These are phyloP conservation scores for Phytophthora cajani DNA, from an alignment of 352 stramenopile species.

Conservation along the genomic window DNA sequence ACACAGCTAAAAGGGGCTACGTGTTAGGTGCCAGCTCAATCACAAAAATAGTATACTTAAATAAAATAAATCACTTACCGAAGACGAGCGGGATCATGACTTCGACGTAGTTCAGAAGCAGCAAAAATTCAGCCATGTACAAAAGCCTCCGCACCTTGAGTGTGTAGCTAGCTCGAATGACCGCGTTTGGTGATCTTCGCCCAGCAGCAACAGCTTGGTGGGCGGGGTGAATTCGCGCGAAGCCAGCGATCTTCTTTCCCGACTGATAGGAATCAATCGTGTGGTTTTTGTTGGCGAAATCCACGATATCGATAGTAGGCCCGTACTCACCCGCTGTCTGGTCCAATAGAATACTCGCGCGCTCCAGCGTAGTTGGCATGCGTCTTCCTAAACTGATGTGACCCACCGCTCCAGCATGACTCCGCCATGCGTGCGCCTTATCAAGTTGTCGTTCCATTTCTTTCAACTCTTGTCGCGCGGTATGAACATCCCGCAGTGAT, in stretches of 20 bases:
- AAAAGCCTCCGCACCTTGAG: background rate
- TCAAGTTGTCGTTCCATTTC: background rate
- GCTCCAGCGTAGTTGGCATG: background rate
- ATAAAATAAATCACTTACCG: background rate
- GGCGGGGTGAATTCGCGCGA: background rate
- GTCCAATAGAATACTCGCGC: background rate
- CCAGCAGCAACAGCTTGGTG: background rate
- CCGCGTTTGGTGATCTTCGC: background rate
- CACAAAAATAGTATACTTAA: too few species aligned
- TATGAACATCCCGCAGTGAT: background rate
- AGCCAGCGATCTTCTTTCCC: background rate
- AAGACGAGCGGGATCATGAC: background rate
- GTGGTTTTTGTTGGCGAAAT: background rate
- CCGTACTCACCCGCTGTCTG: background rate
- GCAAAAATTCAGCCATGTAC: background rate
- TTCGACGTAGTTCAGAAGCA: constrained; percentile 1
- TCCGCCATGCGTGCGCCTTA: background rate
- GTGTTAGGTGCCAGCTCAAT: too few species aligned
- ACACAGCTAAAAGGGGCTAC: background rate
- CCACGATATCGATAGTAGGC: background rate
- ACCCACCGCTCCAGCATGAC: background rate
- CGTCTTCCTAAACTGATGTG: background rate
- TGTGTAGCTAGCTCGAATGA: background rate
- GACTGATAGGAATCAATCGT: background rate
- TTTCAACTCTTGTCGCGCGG: background rate